These are phyloP conservation scores for Ascochyta rabiei DNA, from an alignment of 2,329 filamentous ascomycete species.

Conservation along the genomic window DNA sequence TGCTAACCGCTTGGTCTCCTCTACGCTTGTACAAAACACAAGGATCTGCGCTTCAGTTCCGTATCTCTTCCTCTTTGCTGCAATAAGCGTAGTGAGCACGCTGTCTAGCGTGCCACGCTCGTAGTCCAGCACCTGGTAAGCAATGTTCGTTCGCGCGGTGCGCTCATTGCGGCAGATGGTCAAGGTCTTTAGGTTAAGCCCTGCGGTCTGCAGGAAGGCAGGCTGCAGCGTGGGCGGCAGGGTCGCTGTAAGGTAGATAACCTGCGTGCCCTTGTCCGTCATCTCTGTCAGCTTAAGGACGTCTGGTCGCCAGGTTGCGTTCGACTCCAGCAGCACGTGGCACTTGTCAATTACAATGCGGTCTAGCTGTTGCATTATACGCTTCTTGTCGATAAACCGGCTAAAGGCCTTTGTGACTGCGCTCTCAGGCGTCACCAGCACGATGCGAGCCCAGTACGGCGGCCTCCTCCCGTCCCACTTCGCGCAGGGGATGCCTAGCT, in stretches of 20 bases:
- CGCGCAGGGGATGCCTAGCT: no score
- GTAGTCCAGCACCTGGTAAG: no score
- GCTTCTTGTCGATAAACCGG: slow-evolving; percentile 5
- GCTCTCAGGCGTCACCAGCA: no score
- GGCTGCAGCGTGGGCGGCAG: no score
- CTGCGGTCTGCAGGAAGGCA: background rate
- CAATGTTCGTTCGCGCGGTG: background rate
- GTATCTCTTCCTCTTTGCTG: background rate
- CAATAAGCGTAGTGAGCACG: background rate
- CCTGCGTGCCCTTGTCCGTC: no score
- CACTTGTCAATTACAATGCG: slow-evolving; percentile 22
- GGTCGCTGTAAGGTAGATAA: no score
- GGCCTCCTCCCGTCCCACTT: no score
- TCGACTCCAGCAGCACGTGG: slow-evolving; percentile 14
- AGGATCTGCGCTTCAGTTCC: no score
- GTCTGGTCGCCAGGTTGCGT: slow-evolving; percentile 1
- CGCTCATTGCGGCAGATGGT: background rate
- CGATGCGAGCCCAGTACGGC: no score
- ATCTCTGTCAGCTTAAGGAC: slow-evolving; percentile 7
- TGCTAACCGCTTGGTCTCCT: slow-evolving; percentile 2
- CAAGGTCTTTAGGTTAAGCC: background rate
- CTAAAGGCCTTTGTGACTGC: slow-evolving; percentile 4
- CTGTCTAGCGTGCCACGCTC: background rate
- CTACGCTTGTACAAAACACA: background rate
- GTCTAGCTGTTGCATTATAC: slow-evolving; percentile 15